Conservation (phyloP, 2,329 filamentous ascomycete species). For the Curvularia eragrostidis region DNA sequence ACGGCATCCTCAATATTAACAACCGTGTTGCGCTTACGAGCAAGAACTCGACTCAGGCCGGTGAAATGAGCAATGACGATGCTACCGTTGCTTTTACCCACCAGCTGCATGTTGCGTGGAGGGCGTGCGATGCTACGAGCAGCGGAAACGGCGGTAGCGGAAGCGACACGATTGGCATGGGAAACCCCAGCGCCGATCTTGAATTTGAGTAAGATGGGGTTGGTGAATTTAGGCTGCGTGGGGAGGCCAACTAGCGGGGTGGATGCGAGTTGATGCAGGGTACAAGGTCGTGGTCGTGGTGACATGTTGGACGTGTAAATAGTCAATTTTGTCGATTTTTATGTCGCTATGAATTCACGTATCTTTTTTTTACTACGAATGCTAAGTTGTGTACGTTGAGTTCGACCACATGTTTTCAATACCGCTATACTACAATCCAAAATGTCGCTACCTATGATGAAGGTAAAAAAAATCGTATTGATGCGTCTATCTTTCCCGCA, state of each 20-base stretch:
- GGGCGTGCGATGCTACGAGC: slow-evolving; percentile 26
- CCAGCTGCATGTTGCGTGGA: slow-evolving; percentile 45
- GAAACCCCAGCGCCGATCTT: slow-evolving; percentile 28
- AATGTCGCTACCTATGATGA: too few relatives aligned
- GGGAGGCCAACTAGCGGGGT: background rate
- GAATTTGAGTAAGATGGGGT: slow-evolving; percentile 10
- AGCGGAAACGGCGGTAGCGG: slow-evolving; percentile 13
- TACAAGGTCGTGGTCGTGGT: background rate
- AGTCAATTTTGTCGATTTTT: background rate
- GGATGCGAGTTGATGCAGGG: background rate
- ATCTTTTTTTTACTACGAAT: background rate
- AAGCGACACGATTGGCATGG: slow-evolving; percentile 36
- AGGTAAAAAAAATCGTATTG: background rate
- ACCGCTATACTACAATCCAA: background rate
- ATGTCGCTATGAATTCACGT: slow-evolving; percentile 4
- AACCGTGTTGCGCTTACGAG: slow-evolving; percentile 40
- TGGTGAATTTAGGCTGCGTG: background rate
- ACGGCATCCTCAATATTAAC: slow-evolving; percentile 45
- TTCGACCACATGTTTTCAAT: too few relatives aligned
- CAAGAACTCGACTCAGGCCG: slow-evolving; percentile 28
- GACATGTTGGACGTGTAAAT: slow-evolving; percentile 7
- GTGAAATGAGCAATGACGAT: slow-evolving; percentile 45
- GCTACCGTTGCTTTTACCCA: slow-evolving; percentile 47
- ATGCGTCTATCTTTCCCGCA: background rate
- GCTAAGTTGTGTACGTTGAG: background rate